These are phyloP conservation scores for Pholiota molesta DNA, from an alignment of 768 basidiomycete species.

Conservation along the genomic window DNA sequence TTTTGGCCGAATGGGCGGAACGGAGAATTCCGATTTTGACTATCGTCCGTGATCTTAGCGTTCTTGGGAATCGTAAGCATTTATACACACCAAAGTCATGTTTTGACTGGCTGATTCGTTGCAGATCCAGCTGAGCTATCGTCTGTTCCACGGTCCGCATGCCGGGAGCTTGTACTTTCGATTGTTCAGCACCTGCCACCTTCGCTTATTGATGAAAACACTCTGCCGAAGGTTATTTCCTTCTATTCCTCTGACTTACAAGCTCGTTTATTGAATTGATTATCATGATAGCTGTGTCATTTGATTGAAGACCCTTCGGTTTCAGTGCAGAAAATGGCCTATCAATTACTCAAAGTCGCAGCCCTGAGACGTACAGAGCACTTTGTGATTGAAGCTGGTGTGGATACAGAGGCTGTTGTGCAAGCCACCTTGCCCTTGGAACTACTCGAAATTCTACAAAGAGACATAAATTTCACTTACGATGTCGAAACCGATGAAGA, in stretches of 20 bases:
- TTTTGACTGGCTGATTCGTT: conserved; percentile 2
- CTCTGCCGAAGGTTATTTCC: conserved; percentile 59
- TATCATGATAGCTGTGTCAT: conserved; percentile 67
- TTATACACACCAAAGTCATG: background rate
- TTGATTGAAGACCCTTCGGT: conserved; percentile 65
- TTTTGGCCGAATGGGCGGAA: conserved; percentile 71
- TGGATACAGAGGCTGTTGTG: conserved; percentile 57
- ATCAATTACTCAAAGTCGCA: conserved; percentile 69
- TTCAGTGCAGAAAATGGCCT: conserved; percentile 78
- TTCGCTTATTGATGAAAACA: conserved; percentile 62
- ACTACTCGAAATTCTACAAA: conserved; percentile 64
- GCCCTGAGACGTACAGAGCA: conserved; percentile 78
- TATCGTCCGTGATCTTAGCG: conserved; percentile 63
- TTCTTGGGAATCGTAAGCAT: conserved; percentile 52
- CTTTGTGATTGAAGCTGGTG: conserved; percentile 85
- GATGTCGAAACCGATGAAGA: conserved; percentile 36
- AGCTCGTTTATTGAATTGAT: conserved; percentile 2
- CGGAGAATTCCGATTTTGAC: conserved; percentile 54
- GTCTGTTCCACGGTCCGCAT: conserved; percentile 60
- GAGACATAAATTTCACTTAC: conserved; percentile 42
- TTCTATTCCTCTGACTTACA: background rate
- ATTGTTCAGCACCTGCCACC: conserved; percentile 69
- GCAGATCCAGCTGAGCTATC: conserved; percentile 24
- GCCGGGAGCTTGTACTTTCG: conserved; percentile 67
- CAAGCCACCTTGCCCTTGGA: conserved; percentile 57